Evolutionary conservation across 768 basidiomycete genomes (phyloP).

Genomic region (Coprinopsis cinerea): DNA sequence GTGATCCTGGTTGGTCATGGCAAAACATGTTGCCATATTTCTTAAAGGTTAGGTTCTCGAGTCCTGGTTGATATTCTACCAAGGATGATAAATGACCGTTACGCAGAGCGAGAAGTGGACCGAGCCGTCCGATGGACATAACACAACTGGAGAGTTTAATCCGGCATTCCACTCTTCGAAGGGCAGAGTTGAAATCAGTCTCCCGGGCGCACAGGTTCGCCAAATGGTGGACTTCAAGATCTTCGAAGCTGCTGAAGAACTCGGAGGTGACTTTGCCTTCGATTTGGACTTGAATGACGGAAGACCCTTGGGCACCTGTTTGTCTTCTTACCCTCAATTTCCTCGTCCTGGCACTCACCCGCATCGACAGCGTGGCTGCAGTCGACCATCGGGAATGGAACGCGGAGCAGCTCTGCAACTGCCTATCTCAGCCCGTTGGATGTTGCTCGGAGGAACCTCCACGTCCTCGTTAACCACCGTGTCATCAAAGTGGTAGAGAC

Average conservation of each 20-base stretch:
- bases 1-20: constrained; percentile 10
- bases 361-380: constrained; percentile 3
- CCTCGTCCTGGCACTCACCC: neutral
- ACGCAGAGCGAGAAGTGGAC: constrained; percentile 23
- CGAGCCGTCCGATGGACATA: constrained; percentile 25
- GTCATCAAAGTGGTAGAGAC: constrained; percentile 1
- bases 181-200: constrained; percentile 23
- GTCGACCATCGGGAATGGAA: constrained; percentile 12
- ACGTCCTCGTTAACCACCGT: constrained; percentile 15
- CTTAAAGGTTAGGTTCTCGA: neutral
- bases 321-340: neutral
- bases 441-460: constrained; percentile 16
- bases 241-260: constrained; percentile 28
- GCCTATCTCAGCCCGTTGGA: constrained; percentile 16
- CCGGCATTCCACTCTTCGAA: constrained; percentile 25
- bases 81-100: no score
- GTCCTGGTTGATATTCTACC: no score
- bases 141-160: constrained; percentile 26
- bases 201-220: constrained; percentile 23
- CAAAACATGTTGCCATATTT: constrained; percentile 9
- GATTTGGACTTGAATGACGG: constrained; percentile 15
- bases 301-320: neutral
- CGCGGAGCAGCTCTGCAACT: constrained; percentile 17
- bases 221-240: constrained; percentile 26
- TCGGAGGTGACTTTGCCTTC: constrained; percentile 31